phyloP scores from a whole-genome alignment of 495 filamentous ascomycete species.

The Penicillium simplicissimum region DNA sequence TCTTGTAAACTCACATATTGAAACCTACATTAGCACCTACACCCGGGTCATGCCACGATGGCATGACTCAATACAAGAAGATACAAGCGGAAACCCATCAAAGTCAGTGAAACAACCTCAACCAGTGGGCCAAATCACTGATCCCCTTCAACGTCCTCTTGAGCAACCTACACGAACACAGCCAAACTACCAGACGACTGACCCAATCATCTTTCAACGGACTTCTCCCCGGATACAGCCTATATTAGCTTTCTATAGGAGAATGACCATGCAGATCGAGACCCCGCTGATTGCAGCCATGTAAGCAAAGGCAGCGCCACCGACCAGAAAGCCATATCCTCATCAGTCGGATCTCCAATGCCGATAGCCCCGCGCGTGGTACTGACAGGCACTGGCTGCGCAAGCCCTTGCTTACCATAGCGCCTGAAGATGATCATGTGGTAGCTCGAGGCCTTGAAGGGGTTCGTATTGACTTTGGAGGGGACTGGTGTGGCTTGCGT shows the following conservation, averaged over 20 bases:
- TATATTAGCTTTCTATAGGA: not conserved
- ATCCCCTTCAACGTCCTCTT: not conserved
- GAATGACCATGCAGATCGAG: constrained; percentile 3
- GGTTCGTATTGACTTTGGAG: not conserved
- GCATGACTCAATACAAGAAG: not conserved
- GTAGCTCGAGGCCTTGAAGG: not conserved
- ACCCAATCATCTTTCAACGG: not conserved
- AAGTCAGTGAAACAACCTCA: not conserved
- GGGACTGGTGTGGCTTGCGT: not conserved
- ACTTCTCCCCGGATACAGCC: not conserved
- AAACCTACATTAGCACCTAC: not conserved
- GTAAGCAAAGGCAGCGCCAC: not conserved
- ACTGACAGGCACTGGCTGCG: not conserved
- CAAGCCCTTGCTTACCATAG: not conserved
- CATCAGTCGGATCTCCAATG: not conserved
- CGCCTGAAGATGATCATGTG: not conserved
- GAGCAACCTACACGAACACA: not conserved
- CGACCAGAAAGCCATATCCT: not conserved
- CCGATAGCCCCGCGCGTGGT: not conserved
- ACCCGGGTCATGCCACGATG: not conserved
- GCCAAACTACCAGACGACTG: not conserved
- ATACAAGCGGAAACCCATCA: not conserved
- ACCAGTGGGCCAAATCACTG: not conserved
- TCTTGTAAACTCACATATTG: not conserved
- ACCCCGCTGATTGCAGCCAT: not conserved